Evolutionary conservation across 1,139 yeast genomes (phyloP).

Genomic region (Blastobotrys indianensis): DNA sequence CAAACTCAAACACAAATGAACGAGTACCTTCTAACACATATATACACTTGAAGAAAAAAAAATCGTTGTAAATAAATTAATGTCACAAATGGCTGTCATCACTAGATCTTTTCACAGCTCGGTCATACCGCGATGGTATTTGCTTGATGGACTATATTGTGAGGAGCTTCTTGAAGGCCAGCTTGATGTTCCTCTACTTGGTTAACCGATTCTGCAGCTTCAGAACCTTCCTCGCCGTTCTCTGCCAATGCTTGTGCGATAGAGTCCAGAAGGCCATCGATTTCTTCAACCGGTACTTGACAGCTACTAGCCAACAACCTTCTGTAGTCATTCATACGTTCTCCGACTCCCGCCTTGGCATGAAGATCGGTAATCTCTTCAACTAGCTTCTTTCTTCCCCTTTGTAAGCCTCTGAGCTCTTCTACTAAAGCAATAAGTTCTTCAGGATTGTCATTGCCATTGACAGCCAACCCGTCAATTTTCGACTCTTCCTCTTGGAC

Average conservation of each 20-base stretch:
- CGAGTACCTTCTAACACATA: too few species aligned
- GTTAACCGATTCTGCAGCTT: conserved; percentile 9
- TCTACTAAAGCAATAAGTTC: conserved; percentile 34
- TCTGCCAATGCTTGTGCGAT: conserved; percentile 42
- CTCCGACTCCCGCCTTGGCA: conserved; percentile 42
- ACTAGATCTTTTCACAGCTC: too few species aligned
- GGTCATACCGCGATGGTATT: too few species aligned
- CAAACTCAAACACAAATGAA: too few species aligned
- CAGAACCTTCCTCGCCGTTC: conserved; percentile 15
- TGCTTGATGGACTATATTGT: too few species aligned
- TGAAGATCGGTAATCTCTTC: conserved; percentile 42
- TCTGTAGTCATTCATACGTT: conserved; percentile 75
- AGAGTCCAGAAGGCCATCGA: conserved; percentile 65
- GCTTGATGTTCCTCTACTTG: too few species aligned
- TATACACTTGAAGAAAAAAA: too few species aligned
- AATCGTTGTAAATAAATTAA: too few species aligned
- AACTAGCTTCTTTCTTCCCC: conserved; percentile 41
- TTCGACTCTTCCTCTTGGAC: conserved; percentile 45
- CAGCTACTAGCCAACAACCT: conserved; percentile 77
- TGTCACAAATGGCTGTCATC: too few species aligned
- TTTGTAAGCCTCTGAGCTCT: conserved; percentile 44
- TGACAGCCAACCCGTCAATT: conserved; percentile 29
- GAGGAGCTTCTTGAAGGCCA: too few species aligned
- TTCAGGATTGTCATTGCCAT: conserved; percentile 13
- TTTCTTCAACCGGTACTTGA: conserved; percentile 70